Evolutionary conservation across 352 stramenopile genomes (phyloP).

Genomic region (Phytopythium litorale): DNA sequence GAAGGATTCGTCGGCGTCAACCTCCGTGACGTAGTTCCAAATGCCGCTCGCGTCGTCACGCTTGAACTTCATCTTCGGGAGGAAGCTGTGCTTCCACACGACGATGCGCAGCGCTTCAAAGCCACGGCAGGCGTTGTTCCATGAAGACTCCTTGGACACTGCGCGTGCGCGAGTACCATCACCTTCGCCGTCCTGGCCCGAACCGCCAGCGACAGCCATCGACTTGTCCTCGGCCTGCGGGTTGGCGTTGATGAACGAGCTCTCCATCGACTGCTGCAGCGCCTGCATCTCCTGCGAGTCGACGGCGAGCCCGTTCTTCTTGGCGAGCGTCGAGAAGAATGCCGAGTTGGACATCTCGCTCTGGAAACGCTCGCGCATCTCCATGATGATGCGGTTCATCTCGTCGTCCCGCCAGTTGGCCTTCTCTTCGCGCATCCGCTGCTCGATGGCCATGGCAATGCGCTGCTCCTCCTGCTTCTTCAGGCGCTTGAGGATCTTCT

Average conservation of each 20-base stretch:
- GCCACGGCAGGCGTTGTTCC: conserved; percentile 75
- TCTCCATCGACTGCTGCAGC: conserved; percentile 44
- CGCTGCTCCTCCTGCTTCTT: conserved; percentile 88
- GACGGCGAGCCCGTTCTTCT: conserved; percentile 54
- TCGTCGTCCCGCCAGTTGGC: conserved; percentile 86
- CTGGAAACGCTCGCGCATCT: conserved; percentile 85
- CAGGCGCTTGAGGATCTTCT: conserved; percentile 82
- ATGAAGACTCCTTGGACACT: conserved; percentile 72
- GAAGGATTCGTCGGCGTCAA: conserved; percentile 82
- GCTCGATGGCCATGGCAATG: conserved; percentile 79
- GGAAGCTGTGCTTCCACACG: conserved; percentile 87
- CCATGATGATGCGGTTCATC: conserved; percentile 90
- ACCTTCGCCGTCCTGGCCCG: conserved; percentile 13
- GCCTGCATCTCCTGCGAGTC: conserved; percentile 38
- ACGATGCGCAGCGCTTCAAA: conserved; percentile 79
- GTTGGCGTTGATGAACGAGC: conserved; percentile 47
- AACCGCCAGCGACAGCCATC: conserved; percentile 15
- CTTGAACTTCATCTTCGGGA: conserved; percentile 62
- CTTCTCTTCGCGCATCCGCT: conserved; percentile 79
- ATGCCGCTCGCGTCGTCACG: conserved; percentile 36
- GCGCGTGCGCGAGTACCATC: conserved; percentile 26
- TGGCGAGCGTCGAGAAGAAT: conserved; percentile 59
- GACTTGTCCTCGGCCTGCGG: conserved; percentile 73
- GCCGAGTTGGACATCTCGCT: conserved; percentile 66
- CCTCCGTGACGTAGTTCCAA: conserved; percentile 61